These are phyloP conservation scores for Zopfia rhizophila DNA, from an alignment of 2,329 filamentous ascomycete genomes.

Conservation along the genomic window DNA sequence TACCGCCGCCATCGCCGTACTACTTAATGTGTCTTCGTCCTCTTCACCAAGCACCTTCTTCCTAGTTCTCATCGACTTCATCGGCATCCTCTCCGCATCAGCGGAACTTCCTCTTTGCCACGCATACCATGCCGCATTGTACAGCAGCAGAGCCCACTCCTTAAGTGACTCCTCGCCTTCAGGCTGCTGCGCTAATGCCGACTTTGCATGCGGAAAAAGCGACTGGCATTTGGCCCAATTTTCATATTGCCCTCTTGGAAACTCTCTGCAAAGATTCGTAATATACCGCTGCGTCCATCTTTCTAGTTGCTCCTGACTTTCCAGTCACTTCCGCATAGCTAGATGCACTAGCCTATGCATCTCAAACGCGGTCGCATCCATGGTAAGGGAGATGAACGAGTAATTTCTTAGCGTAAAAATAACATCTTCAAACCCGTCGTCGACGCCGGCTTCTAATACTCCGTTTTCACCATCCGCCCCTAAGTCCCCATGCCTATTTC, in stretches of 20 bases:
- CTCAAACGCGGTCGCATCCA: slow-evolving; percentile 38
- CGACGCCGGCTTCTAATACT: slow-evolving; percentile 32
- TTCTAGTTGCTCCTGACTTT: slow-evolving; percentile 29
- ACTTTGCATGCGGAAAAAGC: slow-evolving; percentile 39
- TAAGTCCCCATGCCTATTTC: not conserved
- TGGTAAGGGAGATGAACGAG: slow-evolving; percentile 40
- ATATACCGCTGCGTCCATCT: slow-evolving; percentile 38
- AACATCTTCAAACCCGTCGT: too few species aligned
- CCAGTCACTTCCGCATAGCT: too few species aligned
- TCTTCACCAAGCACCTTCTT: not conserved
- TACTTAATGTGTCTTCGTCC: not conserved
- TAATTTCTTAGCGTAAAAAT: slow-evolving; percentile 45
- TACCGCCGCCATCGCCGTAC: not conserved
- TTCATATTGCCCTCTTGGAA: slow-evolving; percentile 32
- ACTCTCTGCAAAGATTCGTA: slow-evolving; percentile 28
- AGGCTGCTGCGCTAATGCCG: not conserved
- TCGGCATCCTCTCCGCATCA: not conserved
- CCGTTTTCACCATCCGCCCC: not conserved
- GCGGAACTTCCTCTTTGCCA: not conserved
- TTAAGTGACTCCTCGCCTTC: not conserved
- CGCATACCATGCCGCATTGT: slow-evolving; percentile 2
- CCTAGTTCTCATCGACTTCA: not conserved
- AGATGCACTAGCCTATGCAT: slow-evolving; percentile 56
- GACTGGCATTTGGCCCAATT: slow-evolving; percentile 40
- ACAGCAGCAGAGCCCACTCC: not conserved